Evolutionary conservation across 768 basidiomycete genomes (phyloP), one percentile per base, ranked within the genome.

Genomic region (Lentinula sp.): DNA sequence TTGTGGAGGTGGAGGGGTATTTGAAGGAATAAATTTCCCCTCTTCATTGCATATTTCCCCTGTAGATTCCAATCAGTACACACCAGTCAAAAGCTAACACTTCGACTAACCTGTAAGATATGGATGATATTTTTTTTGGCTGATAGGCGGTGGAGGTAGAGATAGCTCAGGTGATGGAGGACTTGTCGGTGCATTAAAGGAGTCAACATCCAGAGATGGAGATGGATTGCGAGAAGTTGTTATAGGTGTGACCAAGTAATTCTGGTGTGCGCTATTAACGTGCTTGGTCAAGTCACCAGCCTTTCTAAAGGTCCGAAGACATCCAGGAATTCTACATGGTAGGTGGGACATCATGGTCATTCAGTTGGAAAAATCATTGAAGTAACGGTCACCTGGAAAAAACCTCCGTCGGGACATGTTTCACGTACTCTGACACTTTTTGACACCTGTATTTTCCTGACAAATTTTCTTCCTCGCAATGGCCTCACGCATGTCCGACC

Each of bases 11-110:
- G 53, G 43, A 1, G 52, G 52, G 10, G 42, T 57, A 39, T 49
- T 8, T 15, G 45, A 39, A 6, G 61, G 55, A 8, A 61, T 12
- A 7, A 23, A 36, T 9, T 35, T 8, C 0, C 61, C 61, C 6
- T 57, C 20, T 36, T 45, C 41, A 45, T 62, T 39, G 20, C 57
- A 62, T 6, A 42, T 54, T 10, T 59, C 62, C 18, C 60, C 39
- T 61, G 36, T 51, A 60, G 18, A 2, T 18, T 10, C 28, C 9
- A n/a, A 51, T 23, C n/a, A 49, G 20, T 1, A 6, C 6, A 35
- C 20, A 36, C n/a, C 16, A n/a, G 18, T 8, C 4, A 8, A 12
- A 13, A 33, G n/a, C 10, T 37, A 28, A 4, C 33, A 51, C 9
- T 36, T 5, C 2, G 41, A 46, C 12, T 7, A 35, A 58, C 61